Base-by-base conservation (phyloP, 139 green algal species). In the Chlorella sp. region DNA sequence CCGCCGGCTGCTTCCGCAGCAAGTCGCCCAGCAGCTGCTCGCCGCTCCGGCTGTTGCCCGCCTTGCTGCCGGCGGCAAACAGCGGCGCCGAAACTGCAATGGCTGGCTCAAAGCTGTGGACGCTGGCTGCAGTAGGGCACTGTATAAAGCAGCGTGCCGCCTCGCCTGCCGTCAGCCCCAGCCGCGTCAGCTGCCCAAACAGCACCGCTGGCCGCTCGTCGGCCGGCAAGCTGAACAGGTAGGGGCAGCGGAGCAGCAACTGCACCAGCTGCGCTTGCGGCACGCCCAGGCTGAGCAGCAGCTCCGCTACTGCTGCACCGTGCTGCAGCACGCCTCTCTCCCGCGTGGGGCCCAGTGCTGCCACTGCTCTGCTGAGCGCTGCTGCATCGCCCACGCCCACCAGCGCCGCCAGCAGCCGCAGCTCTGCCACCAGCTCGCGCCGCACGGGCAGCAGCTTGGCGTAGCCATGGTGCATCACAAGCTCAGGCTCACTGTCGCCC, bases 101-200 rank as follows among this genome's bases (percentile, higher is more conserved):
- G 56, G 76, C 76, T 51, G 76, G 56, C 56, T 70, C 28, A 19
- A 82, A 82, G 38, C 38, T 73, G 24, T 6, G 76, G 3, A 14
- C 17, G 0, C 0, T 2, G 13, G 54, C 76, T 41, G 76, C 56
- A 8, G 14, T 28, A 32, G 76, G 54, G 56, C 43, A 36, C 56
- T 48, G 20, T 9, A 58, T 56, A 82, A 82, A 72, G 54, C 76
- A 82, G 11, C 40, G 26, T 2, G 38, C 76, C 11, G 76, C 76
- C 76, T 82, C 24, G 14, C 24, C 26, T 2, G 38, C 76, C 3
- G 76, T 41, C 56, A 70, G 56, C 36, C 76, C 76, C 54, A 82
- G 76, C 36, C 28, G 11, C 56, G 30, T 38, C 76, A 82, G 76
- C 76, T 82, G 76, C 32, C 76, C 54, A 58, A 72, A 56, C 76